Evolutionary conservation across 2,329 filamentous ascomycete species (phyloP), one percentile per base, ranked within the genome.

Genomic region (Epichloe coenophiala): DNA sequence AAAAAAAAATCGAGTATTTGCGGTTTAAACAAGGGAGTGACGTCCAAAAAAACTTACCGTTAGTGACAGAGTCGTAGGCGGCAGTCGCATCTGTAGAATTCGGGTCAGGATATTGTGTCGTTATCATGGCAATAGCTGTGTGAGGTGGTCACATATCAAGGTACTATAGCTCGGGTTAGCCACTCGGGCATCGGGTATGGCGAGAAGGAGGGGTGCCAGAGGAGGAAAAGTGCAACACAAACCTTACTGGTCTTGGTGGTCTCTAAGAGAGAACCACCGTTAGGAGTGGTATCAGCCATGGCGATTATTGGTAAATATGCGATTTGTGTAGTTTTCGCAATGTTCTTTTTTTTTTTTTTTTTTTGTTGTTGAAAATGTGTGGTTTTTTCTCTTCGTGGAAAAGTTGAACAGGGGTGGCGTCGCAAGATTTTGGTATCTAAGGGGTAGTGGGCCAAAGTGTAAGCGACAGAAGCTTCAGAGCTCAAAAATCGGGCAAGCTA

Each of bases 241-340:
- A 76, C 75, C 76, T 68, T 70, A 79, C 76, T 77, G 61, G 64
- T 68, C 65, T 76, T 77, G 60, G 75, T 66, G 57, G 65, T 61
- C 57, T 75, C 66, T 55, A 71, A 54, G 57, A 68, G 64, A 58
- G 71, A 68, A 58, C 59, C 67, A 62, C 72, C 73, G 65, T 76
- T 76, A 65, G 65, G 65, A 63, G 64, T 60, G 56, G 63, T 58
- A 57, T 66, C 64, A 58, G 66, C 61, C 59, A 66, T 58, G 43
- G 47, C 36, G 51, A 51, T 43, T 23, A 21, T 42, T 27, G 47
- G 7, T 36, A 48, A 42, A 21, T 19, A 33, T 50, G 44, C 37
- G 35, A 42, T 38, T 45, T 27, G 6, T 19, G 52, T n/a, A 46
- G 38, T 21, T 47, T 47, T 53, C 49, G 49, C 39, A 40, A 49